Conservation (phyloP, 805 yeast species). For the Saccharomycopsis guyanensis region DNA sequence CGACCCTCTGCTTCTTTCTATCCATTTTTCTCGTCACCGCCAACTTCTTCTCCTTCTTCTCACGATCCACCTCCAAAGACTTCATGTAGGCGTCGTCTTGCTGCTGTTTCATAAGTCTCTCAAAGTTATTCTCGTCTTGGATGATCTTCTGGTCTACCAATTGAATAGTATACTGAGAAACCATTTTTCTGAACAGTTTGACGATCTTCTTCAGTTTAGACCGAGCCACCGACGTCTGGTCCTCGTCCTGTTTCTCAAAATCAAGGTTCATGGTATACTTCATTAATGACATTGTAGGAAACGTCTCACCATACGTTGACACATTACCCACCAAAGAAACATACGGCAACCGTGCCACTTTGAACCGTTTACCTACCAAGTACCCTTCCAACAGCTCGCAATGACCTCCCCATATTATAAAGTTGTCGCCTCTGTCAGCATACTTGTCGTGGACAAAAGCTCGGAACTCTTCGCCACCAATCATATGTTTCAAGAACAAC, state of each 20-base stretch:
- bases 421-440: constrained; percentile 30
- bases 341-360: constrained; percentile 48
- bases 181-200: constrained; percentile 33
- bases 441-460: constrained; percentile 9
- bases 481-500: constrained; percentile 9
- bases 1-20: constrained; percentile 17
- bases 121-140: constrained; percentile 47
- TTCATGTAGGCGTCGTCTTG: constrained; percentile 64
- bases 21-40: constrained; percentile 23
- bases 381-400: constrained; percentile 57
- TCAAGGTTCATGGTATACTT: constrained; percentile 32
- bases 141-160: constrained; percentile 52
- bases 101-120: constrained; percentile 50
- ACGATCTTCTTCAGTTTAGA: constrained; percentile 22
- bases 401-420: constrained; percentile 59
- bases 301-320: constrained; percentile 32
- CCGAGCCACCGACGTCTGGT: background rate
- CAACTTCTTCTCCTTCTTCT: constrained; percentile 40
- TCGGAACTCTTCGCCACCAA: constrained; percentile 8
- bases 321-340: constrained; percentile 47
- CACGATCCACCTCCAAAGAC: constrained; percentile 49
- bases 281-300: constrained; percentile 43
- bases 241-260: constrained; percentile 21
- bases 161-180: constrained; percentile 56
- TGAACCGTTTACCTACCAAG: constrained; percentile 52